Evolutionary conservation across 2,329 filamentous ascomycete genomes (phyloP), one percentile per base, ranked within the genome.

Genomic region (Pestalotiopsis sp.): DNA sequence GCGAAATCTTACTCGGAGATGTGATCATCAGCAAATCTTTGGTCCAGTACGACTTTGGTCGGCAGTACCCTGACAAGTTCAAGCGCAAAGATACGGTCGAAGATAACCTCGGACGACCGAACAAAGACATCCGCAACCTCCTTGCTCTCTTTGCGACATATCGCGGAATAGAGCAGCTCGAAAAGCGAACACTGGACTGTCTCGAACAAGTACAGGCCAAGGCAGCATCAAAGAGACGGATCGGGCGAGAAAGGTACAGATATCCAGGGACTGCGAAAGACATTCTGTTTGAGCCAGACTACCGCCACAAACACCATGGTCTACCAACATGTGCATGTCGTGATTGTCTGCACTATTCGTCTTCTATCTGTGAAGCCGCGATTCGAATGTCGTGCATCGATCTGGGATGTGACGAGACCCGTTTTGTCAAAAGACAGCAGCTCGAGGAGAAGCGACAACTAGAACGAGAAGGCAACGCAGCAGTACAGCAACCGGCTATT

Each of bases 21-120:
- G 70, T 74, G 17, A 59, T 72, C 12, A 70, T 74, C 68, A 74
- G 73, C 66, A 71, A 69, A 3, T 3, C 23, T 11, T 63, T 75
- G 5, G 59, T 74, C 2, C 72, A 75, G 17, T 73, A 74, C 65
- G 74, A 76, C 25, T 69, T 73, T 11, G 73, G 76, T 3, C 36
- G 70, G 3, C 68, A 71, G 36, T 73, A 71, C 17, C 69, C 70
- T 2, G 67, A 68, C 17, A 45, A 60, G 0, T 74, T 76, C 63
- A 11, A 14, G 2, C 31, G 65, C 0, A 76, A 75, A 62, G 58
- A 67, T 3, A 68, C 62, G 0, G 11, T 69, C 4, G 61, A 73
- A 13, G 71, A 76, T 27, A 68, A 20, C 9, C 67, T 75, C 1
- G 68, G 69, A 2, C 45, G 65, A 0, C 72, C 69, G 0, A 68